These are phyloP conservation scores for Sphaerobolus stellatus DNA, from an alignment of 1,284 basidiomycete species.

Conservation along the genomic window DNA sequence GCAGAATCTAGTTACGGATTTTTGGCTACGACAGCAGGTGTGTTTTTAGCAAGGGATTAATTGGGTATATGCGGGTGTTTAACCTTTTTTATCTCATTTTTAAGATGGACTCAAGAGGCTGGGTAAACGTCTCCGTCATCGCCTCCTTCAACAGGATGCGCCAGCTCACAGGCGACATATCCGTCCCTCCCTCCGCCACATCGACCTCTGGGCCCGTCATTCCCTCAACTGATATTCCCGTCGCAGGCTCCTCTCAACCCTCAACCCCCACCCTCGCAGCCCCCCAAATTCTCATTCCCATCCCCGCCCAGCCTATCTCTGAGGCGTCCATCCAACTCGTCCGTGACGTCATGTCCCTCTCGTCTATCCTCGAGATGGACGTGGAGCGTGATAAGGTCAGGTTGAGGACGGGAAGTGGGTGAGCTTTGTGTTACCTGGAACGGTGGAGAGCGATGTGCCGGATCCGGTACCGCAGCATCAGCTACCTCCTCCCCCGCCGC, in stretches of 20 bases:
- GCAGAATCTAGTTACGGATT: conserved; percentile 83
- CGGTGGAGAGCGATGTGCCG: conserved; percentile 41
- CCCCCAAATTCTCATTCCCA: too few species aligned
- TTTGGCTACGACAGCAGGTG: conserved; percentile 76
- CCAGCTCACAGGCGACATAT: conserved; percentile 61
- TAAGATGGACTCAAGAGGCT: conserved; percentile 88
- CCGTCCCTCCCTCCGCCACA: too few species aligned
- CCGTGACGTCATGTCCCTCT: conserved; percentile 67
- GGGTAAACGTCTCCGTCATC: conserved; percentile 79
- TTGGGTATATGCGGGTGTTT: conserved; percentile 16
- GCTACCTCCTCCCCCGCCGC: too few species aligned
- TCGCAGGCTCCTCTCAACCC: too few species aligned
- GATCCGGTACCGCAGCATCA: conserved; percentile 14
- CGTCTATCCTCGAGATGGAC: conserved; percentile 72
- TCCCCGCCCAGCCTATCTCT: too few species aligned
- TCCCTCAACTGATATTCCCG: too few species aligned
- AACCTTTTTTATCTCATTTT: conserved; percentile 5
- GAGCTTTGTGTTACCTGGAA: conserved; percentile 72
- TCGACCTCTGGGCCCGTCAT: too few species aligned
- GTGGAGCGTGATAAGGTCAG: conserved; percentile 68
- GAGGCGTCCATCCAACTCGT: too few species aligned
- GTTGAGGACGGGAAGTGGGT: conserved; percentile 59
- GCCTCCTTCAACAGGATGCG: conserved; percentile 86
- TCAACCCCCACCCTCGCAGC: too few species aligned
- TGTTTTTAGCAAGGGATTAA: conserved; percentile 22